These are phyloP conservation scores for Neodidymelliopsis sp. DNA, from an alignment of 2,329 filamentous ascomycete genomes.

Conservation along the genomic window DNA sequence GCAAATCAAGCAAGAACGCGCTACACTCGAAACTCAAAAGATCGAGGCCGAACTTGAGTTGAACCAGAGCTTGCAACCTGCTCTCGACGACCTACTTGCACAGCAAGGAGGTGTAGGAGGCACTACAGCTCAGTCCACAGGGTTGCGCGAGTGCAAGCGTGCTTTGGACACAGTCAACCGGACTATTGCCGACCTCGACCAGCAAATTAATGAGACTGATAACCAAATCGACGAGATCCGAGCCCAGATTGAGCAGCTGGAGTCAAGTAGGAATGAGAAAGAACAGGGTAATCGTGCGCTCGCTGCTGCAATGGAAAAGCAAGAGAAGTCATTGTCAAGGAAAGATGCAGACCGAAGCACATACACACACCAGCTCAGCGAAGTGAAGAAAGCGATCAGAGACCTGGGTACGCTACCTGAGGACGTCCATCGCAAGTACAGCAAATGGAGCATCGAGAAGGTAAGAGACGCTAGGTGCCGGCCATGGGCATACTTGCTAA, in stretches of 20 bases:
- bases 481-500: slow-evolving; percentile 16
- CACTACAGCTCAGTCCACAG: slow-evolving; percentile 61
- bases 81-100: slow-evolving; percentile 76
- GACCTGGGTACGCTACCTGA: slow-evolving; percentile 93
- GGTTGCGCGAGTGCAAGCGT: slow-evolving; percentile 78
- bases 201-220: slow-evolving; percentile 78
- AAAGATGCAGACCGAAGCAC: slow-evolving; percentile 87
- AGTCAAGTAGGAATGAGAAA: slow-evolving; percentile 67
- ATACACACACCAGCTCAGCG: slow-evolving; percentile 76
- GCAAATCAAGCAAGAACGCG: slow-evolving; percentile 74
- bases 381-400: slow-evolving; percentile 87
- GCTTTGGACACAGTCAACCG: slow-evolving; percentile 82
- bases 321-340: slow-evolving; percentile 91
- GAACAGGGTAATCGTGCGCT: slow-evolving; percentile 79
- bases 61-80: slow-evolving; percentile 85
- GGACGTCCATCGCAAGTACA: slow-evolving; percentile 91
- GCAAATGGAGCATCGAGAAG: slow-evolving; percentile 78
- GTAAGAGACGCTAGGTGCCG: slow-evolving; percentile 58
- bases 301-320: slow-evolving; percentile 78
- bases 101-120: slow-evolving; percentile 58
- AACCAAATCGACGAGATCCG: slow-evolving; percentile 69
- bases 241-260: slow-evolving; percentile 63
- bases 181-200: slow-evolving; percentile 70
- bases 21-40: slow-evolving; percentile 82
- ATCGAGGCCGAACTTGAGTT: slow-evolving; percentile 85